A percentile compares a stretch with the other conserved stretches of the same genome.
Conservation (phyloP, 2,329 filamentous ascomycete species). For the Herpotrichia juniperi region DNA sequence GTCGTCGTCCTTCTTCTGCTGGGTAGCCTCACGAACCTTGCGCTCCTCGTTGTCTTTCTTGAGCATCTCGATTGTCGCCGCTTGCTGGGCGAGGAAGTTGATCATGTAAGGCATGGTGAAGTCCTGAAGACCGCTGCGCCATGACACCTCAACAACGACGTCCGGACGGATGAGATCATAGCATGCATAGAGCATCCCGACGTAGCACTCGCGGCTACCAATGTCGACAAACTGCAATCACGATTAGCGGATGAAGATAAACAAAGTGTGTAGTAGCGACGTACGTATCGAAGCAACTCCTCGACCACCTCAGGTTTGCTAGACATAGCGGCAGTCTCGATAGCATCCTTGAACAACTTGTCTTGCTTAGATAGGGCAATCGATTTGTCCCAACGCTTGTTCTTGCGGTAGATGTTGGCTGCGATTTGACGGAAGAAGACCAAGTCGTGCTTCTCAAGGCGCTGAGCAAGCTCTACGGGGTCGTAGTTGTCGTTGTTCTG, state of each 20-base stretch:
- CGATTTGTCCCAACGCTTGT: slow-evolving; percentile 99
- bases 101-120: slow-evolving; percentile 99
- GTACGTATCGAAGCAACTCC: slow-evolving; percentile 94
- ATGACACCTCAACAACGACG: slow-evolving; percentile 92
- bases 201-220: slow-evolving; percentile 97
- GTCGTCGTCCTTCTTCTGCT: slow-evolving; percentile 90
- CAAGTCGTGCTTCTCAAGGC: slow-evolving; percentile 95
- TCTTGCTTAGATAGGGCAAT: slow-evolving; percentile 98
- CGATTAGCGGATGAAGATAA: slow-evolving; percentile 1
- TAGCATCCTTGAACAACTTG: slow-evolving; percentile 99
- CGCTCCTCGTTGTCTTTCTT: slow-evolving; percentile 97
- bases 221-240: slow-evolving; percentile 88
- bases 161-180: slow-evolving; percentile 96
- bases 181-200: slow-evolving; percentile 99
- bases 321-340: slow-evolving; percentile 94
- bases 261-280: slow-evolving; percentile 52
- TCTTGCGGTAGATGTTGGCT: slow-evolving; percentile 98
- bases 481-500: slow-evolving; percentile 99
- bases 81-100: slow-evolving; percentile 93
- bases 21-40: slow-evolving; percentile 72
- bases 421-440: slow-evolving; percentile 99
- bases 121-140: slow-evolving; percentile 91
- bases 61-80: slow-evolving; percentile 78
- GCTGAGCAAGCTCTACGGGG: slow-evolving; percentile 86
- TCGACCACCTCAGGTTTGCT: slow-evolving; percentile 91